Base-by-base conservation (phyloP, 345 rosid genomes). In the Iberis pinnata region DNA sequence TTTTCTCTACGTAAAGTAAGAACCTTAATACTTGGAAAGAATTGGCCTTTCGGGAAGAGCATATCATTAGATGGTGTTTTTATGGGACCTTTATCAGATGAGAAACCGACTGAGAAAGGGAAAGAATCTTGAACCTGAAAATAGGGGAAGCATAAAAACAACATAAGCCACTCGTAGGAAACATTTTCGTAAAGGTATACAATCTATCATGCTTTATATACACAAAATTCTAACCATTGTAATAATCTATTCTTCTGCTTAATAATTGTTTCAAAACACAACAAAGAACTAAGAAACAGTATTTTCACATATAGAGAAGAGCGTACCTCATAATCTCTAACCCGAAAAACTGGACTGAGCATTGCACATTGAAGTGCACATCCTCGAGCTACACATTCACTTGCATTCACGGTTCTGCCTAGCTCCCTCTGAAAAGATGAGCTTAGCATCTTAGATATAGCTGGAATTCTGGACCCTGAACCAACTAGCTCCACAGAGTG, bases 331-430 rank as follows among this genome's bases (percentile, higher is more conserved):
- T 68, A 76, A 39, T 79, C 84, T 67, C 75, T 73, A 42, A 76
- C 80, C n/a, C 78, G 74, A 12, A 71, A 79, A 60, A 69, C 26
- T 37, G 89, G 83, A 63, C 86, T 77, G 38, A 82, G 81, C 81
- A 82, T 80, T 52, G 89, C 86, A 61, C 89, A 80, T 35, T 82
- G 86, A 56, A 82, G 77, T 31, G 89, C 86, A 71, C 89, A 82
- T 38, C 86, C 86, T 33, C 77, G 79, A 22, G 81, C 81, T 20
- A 79, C 86, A 15, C 83, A 82, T 71, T 82, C 89, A 53, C 83
- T 82, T 5, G 82, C 85, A 58, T 79, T 79, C 43, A 82, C 68
- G 22, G 76, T 82, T 49, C 88, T 79, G 47, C 85, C 70, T 43
- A 83, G 81, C 66, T 82, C 83, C 49, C 56, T 78, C 32, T 65